Conservation (phyloP, 768 basidiomycete species). For the Suillus fuscotomentosus region DNA sequence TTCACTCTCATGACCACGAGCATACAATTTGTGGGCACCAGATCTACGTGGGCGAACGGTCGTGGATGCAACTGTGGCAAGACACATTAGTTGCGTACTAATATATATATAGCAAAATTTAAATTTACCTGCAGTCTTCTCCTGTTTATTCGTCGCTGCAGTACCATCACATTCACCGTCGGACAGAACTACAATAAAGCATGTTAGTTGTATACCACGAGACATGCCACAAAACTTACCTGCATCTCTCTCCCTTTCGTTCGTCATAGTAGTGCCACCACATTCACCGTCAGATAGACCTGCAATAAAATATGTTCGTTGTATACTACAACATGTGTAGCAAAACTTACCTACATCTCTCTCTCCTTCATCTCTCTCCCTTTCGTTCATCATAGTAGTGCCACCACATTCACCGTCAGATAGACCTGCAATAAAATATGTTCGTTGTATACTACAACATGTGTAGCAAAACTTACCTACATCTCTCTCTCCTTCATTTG, state of each 20-base stretch:
- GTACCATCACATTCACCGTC: background rate
- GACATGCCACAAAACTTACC: no score
- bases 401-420: no score
- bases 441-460: no score
- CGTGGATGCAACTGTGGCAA: background rate
- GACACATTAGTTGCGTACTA: background rate
- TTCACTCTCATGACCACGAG: no score
- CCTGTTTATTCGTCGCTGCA: background rate
- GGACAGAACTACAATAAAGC: background rate
- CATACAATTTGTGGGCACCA: no score
- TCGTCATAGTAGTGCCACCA: no score
- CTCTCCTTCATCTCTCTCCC: no score
- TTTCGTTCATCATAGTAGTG: no score
- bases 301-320: background rate
- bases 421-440: no score
- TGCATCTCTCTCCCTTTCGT: no score
- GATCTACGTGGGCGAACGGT: background rate
- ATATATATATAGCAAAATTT: background rate
- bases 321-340: background rate
- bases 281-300: background rate
- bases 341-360: background rate
- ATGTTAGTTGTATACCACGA: background rate
- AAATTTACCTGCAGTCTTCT: background rate
- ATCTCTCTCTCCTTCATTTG: no score
- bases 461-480: no score